These are phyloP conservation scores for Annulohypoxylon stygium DNA, from an alignment of 495 filamentous ascomycete genomes.

Conservation along the genomic window DNA sequence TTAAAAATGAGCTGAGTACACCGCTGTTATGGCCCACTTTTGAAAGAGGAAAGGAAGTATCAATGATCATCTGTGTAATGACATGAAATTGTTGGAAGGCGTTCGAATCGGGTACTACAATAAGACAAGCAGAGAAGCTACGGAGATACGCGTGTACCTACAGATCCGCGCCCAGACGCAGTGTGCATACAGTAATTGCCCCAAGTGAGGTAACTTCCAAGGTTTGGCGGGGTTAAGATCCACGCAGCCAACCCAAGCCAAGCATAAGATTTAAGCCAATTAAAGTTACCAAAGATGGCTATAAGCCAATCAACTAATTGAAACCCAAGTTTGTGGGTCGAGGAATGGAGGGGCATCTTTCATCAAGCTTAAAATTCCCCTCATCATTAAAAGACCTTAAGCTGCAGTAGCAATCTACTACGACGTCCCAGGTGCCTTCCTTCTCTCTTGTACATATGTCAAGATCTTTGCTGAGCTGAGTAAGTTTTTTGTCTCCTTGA, in stretches of 20 bases:
- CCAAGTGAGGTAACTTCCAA: constrained; percentile 1
- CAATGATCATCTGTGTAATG: background rate
- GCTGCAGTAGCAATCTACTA: constrained; percentile 35
- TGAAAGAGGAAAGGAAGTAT: constrained; percentile 2
- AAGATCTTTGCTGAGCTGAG: constrained; percentile 44
- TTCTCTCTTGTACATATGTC: constrained; percentile 23
- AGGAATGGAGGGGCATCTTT: constrained; percentile 45
- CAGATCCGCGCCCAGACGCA: background rate
- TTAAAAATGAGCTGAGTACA: constrained; percentile 22
- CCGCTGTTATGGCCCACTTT: constrained; percentile 24
- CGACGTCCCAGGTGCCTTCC: constrained; percentile 11
- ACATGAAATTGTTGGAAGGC: constrained; percentile 6
- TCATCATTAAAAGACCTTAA: constrained; percentile 42
- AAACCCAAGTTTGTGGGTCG: constrained; percentile 25
- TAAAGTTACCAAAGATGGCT: constrained; percentile 21
- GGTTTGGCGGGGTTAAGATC: constrained; percentile 15
- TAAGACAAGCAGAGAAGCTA: background rate
- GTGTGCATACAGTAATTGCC: constrained; percentile 15
- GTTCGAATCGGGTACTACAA: background rate
- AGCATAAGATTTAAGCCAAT: constrained; percentile 28
- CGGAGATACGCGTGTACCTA: constrained; percentile 12
- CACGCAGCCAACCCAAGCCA: constrained; percentile 24
- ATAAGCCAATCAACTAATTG: constrained; percentile 22
- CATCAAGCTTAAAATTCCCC: constrained; percentile 46
- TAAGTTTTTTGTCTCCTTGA: constrained; percentile 31